Conservation (phyloP, 1,284 basidiomycete genomes). For the Sporisorium graminicola region DNA sequence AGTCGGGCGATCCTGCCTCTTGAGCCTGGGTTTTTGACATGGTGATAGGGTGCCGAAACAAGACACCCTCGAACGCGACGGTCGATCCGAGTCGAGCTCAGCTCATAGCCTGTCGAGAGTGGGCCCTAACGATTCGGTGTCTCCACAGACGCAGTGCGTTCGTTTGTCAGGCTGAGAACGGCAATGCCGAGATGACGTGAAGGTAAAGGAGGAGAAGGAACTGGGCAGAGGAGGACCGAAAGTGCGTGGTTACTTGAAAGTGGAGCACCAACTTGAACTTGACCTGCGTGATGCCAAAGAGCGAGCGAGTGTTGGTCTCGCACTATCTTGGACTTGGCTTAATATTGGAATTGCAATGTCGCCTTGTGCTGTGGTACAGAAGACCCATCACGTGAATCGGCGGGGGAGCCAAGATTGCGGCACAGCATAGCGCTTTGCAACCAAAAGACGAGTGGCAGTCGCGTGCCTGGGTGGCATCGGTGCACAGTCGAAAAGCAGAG, state of each 20-base stretch:
- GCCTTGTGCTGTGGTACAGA: not conserved
- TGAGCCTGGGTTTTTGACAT: conserved; percentile 20
- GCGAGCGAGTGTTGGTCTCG: not conserved
- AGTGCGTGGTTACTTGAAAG: not conserved
- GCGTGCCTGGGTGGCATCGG: conserved; percentile 18
- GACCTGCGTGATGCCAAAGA: conserved; percentile 1
- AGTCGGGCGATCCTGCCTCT: conserved; percentile 9
- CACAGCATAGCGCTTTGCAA: not conserved
- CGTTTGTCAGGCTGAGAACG: too few species aligned
- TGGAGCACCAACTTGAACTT: not conserved
- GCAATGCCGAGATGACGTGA: not conserved
- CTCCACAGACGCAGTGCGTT: too few species aligned
- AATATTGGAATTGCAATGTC: too few species aligned
- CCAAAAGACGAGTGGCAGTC: not conserved
- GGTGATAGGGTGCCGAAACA: not conserved
- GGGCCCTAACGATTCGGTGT: not conserved
- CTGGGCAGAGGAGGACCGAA: not conserved
- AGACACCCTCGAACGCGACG: not conserved
- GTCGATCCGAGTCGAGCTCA: not conserved
- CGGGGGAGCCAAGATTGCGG: too few species aligned
- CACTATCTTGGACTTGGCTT: too few species aligned
- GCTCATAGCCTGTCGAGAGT: not conserved
- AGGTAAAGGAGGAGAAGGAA: not conserved
- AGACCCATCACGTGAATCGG: not conserved
- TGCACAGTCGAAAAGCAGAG: not conserved